Conservation (phyloP, 129 eudicot genomes). For the Pittosporum tobira region DNA sequence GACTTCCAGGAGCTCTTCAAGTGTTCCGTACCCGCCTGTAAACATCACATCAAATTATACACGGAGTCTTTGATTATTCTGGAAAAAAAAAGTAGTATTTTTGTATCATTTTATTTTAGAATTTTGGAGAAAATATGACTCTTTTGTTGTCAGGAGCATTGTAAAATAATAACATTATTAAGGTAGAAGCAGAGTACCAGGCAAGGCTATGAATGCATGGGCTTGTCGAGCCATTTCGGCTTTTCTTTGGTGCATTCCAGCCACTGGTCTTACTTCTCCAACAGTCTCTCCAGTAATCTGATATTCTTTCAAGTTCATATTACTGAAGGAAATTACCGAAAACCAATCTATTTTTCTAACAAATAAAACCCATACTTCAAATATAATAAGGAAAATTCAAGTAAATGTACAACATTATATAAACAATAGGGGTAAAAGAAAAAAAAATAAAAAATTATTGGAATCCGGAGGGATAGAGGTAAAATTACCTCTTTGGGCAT, state of each 20-base stretch:
- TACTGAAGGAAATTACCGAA: background rate
- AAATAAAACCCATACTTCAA: too few relatives aligned
- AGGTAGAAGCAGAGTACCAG: conserved; percentile 33
- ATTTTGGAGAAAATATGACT: too few relatives aligned
- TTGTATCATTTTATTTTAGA: too few relatives aligned
- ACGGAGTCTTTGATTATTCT: too few relatives aligned
- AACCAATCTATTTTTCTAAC: too few relatives aligned
- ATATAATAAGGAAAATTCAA: too few relatives aligned
- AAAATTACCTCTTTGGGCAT: conserved; percentile 68
- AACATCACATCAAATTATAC: too few relatives aligned
- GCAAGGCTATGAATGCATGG: conserved; percentile 89
- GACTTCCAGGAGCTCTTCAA: conserved; percentile 86
- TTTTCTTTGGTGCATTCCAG: conserved; percentile 83
- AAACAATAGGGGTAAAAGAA: background rate
- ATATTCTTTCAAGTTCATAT: background rate
- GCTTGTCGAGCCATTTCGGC: conserved; percentile 97
- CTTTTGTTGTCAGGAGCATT: too few relatives aligned
- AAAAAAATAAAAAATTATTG: background rate
- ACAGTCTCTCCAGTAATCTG: conserved; percentile 70
- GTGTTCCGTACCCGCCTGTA: conserved; percentile 86
- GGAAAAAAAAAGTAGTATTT: too few relatives aligned
- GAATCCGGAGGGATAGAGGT: background rate
- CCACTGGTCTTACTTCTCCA: conserved; percentile 74
- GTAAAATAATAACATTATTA: too few relatives aligned
- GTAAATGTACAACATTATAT: too few relatives aligned